Base-by-base conservation (phyloP, 2,329 filamentous ascomycete genomes). In the Mollisia scopiformis region DNA sequence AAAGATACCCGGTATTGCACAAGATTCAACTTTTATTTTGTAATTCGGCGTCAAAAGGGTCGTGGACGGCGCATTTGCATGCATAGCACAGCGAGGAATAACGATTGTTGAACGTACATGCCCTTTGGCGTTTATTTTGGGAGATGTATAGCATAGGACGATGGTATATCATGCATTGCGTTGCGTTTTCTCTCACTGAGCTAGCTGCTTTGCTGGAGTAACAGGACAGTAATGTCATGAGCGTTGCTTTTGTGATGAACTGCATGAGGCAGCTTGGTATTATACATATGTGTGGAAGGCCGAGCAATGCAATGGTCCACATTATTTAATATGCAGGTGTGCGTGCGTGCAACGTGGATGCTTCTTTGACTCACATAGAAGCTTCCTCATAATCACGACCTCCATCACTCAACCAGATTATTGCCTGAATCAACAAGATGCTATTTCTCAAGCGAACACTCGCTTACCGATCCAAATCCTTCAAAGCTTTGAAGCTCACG, bases 81-180 rank as follows among this genome's bases (percentile, higher is more conserved):
- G 58, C 51, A 59, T 59, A 51, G 56, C 63, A 68, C 63, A 63
- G 66, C 66, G 62, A 66, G 47, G 41, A 55, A 16, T 47, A 25
- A 47, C 16, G 43, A 47, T 23, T 47, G 43, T 47, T 16, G 28
- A 27, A 28, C 23, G 43, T 47, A 27, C 28, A 14, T 27, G 23
- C 28, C 43, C 28, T 21, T 14, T 47, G 43, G 43, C 43, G 43
- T 47, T 27, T 25, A 47, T 47, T 14, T 47, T 47, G 43, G 11
- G 23, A 47, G 43, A 21, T n/a, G 21, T 27, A 47, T 47, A 47
- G 43, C 43, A 47, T 47, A 23, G 21, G 28, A 41, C 37, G 43
- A 47, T 14, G 28, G 13, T 10, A 16, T 28, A 25, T 25, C 28
- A 47, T 28, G 43, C 25, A 55, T 55, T 30, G 33, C 41, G 27